Percentiles rank a stretch among this genome's conserved stretches.
Conservation (phyloP, 768 basidiomycete genomes). For the Hirschioporus abietinus region DNA sequence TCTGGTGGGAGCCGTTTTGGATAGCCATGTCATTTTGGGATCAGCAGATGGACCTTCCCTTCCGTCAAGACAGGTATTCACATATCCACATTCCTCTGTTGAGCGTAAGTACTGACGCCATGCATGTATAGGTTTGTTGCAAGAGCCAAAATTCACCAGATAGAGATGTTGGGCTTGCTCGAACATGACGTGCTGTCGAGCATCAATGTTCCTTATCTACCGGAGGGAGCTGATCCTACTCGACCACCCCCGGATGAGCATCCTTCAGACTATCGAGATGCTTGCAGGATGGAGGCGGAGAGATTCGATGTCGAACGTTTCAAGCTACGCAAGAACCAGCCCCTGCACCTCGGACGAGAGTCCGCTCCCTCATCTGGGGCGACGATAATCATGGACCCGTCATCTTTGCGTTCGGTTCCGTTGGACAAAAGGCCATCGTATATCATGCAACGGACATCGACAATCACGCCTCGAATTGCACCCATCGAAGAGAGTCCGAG, state of each 20-base stretch:
- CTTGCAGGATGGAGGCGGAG: conserved; percentile 55
- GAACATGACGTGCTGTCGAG: conserved; percentile 88
- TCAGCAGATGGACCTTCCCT: conserved; percentile 78
- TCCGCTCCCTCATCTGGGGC: conserved; percentile 30
- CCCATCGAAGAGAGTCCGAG: conserved; percentile 72
- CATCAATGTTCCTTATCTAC: conserved; percentile 80
- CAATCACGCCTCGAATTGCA: conserved; percentile 41
- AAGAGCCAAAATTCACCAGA: conserved; percentile 95
- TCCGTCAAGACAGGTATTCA: conserved; percentile 65
- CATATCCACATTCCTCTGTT: not conserved
- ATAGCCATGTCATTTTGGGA: conserved; percentile 82
- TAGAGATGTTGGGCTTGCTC: conserved; percentile 88
- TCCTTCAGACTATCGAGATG: conserved; percentile 28
- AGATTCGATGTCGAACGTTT: conserved; percentile 73
- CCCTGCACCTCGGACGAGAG: conserved; percentile 6
- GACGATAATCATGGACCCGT: conserved; percentile 28
- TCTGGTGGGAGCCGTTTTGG: conserved; percentile 93
- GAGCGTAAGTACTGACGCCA: conserved; percentile 2
- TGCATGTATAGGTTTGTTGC: conserved; percentile 75
- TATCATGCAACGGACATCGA: conserved; percentile 44
- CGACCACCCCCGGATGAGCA: conserved; percentile 30
- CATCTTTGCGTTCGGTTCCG: conserved; percentile 28
- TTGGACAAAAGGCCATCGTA: conserved; percentile 34
- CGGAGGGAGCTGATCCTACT: conserved; percentile 33
- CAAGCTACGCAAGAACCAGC: conserved; percentile 39